phyloP scores from a whole-genome alignment of 106 monocot genomes.

The Acorus calamus region DNA sequence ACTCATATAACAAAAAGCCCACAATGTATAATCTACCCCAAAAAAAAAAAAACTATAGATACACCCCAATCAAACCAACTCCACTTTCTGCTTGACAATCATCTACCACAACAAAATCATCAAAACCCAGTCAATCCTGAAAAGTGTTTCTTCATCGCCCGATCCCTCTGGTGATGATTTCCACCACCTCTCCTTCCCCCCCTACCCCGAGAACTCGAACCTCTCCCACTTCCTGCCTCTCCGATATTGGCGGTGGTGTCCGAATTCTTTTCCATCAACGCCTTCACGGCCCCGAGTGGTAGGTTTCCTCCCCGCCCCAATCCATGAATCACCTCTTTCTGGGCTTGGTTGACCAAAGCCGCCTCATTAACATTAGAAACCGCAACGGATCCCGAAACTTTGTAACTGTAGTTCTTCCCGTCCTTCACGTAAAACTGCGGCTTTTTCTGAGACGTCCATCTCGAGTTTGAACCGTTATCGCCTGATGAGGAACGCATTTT shows the following conservation, averaged over 20 bases:
- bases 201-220: slow-evolving; percentile 27
- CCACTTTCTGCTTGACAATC: no score
- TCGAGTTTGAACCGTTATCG: slow-evolving; percentile 15
- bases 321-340: slow-evolving; percentile 78
- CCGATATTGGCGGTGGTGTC: slow-evolving; percentile 6
- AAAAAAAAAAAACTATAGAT: no score
- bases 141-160: slow-evolving; percentile 90
- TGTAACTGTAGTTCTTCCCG: slow-evolving; percentile 98
- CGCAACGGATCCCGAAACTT: slow-evolving; percentile 68
- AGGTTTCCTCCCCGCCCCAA: slow-evolving; percentile 86
- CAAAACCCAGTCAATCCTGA: slow-evolving; percentile 22
- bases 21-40: no score
- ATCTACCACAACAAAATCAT: no score
- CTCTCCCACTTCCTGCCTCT: slow-evolving; percentile 30
- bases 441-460: slow-evolving; percentile 65
- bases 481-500: slow-evolving; percentile 7
- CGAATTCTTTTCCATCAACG: slow-evolving; percentile 12
- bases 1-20: no score
- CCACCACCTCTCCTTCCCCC: slow-evolving; percentile 45
- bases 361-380: slow-evolving; percentile 68
- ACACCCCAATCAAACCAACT: no score
- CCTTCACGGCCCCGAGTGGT: slow-evolving; percentile 40
- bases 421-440: slow-evolving; percentile 92
- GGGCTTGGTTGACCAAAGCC: slow-evolving; percentile 39
- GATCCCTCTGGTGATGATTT: slow-evolving; percentile 59